A percentile compares a stretch with the other conserved stretches of the same genome.
Conservation (phyloP, 1,284 basidiomycete genomes). For the Vanrija sp. region DNA sequence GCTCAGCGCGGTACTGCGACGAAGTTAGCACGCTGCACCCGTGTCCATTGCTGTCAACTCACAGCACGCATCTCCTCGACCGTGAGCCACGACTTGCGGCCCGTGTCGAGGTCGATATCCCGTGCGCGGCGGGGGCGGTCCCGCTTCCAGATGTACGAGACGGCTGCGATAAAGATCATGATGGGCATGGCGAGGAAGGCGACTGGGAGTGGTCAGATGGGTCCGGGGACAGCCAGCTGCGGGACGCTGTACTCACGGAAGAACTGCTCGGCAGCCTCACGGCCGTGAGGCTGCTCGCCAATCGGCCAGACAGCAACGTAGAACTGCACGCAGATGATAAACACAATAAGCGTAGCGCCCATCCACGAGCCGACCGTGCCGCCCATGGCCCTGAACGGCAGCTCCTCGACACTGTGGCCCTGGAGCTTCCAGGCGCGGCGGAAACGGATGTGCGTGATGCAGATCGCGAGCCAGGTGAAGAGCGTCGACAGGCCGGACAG, state of each 20-base stretch:
- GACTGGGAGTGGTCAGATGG: constrained; percentile 18
- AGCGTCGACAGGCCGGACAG: constrained; percentile 54
- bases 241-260: constrained; percentile 37
- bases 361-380: constrained; percentile 51
- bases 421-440: constrained; percentile 47
- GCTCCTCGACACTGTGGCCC: constrained; percentile 50
- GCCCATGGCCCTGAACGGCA: constrained; percentile 49
- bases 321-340: constrained; percentile 44
- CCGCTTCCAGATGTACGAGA: constrained; percentile 44
- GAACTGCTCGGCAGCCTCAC: constrained; percentile 41
- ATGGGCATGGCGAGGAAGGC: constrained; percentile 49
- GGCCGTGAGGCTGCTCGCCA: constrained; percentile 11
- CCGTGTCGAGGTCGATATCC: constrained; percentile 51
- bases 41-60: no score
- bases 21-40: no score
- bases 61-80: constrained; percentile 44
- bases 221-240: no score
- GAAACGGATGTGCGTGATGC: constrained; percentile 47
- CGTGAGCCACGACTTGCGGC: constrained; percentile 49
- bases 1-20: constrained; percentile 24
- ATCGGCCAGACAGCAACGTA: constrained; percentile 26
- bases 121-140: constrained; percentile 34
- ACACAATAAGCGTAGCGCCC: constrained; percentile 44
- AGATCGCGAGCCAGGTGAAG: constrained; percentile 50
- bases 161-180: constrained; percentile 40